Evolutionary conservation across 495 filamentous ascomycete species (phyloP).

Genomic region (Hypoxylon lenormandii): DNA sequence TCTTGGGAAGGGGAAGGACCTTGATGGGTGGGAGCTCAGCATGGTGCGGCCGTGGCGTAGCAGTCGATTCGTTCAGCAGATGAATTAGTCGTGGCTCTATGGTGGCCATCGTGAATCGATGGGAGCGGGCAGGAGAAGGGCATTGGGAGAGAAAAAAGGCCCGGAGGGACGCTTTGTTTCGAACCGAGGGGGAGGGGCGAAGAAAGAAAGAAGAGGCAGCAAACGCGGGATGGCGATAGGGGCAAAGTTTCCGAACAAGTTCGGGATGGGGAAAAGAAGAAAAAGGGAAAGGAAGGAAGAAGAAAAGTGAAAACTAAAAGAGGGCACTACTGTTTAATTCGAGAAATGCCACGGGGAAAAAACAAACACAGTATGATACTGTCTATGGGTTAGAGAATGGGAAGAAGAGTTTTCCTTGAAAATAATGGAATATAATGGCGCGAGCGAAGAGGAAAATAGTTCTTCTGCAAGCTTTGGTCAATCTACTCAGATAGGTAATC

Average conservation of each 20-base stretch:
- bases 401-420: conserved; percentile 3
- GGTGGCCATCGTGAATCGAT: conserved; percentile 63
- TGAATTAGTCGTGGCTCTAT: conserved; percentile 71
- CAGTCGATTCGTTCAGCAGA: conserved; percentile 64
- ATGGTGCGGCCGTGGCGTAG: conserved; percentile 51
- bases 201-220: conserved; percentile 39
- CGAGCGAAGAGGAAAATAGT: conserved; percentile 13
- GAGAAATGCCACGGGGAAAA: conserved; percentile 18
- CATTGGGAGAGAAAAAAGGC: conserved; percentile 48
- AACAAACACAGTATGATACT: conserved; percentile 29
- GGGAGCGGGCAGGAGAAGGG: conserved; percentile 42
- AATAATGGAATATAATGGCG: conserved; percentile 12
- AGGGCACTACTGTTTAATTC: conserved; percentile 24
- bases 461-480: conserved; percentile 5
- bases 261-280: conserved; percentile 17
- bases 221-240: conserved; percentile 34
- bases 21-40: conserved; percentile 62
- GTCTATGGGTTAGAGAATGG: conserved; percentile 8
- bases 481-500: conserved; percentile 39
- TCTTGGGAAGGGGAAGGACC: conserved; percentile 52
- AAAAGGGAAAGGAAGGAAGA: conserved; percentile 11
- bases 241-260: conserved; percentile 21
- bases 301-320: conserved; percentile 20
- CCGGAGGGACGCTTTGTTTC: conserved; percentile 44
- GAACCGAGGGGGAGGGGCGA: conserved; percentile 20